These are phyloP conservation scores for Cladosporium sp. DNA, from an alignment of 2,329 filamentous ascomycete species.

Conservation along the genomic window DNA sequence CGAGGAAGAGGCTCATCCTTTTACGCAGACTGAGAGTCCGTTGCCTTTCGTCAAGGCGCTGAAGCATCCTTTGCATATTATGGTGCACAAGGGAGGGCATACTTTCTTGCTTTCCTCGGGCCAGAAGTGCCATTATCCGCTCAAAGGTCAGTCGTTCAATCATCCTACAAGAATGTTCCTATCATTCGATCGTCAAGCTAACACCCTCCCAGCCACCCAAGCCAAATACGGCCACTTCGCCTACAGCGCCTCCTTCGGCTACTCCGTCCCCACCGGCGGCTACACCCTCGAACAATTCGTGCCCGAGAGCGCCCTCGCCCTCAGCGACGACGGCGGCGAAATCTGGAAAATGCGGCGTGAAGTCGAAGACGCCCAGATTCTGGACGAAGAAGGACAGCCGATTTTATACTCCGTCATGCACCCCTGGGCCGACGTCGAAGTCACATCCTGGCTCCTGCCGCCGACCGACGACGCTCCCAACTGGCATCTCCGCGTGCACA, in stretches of 20 bases:
- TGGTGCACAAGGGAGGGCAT: constrained; percentile 67
- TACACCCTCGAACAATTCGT: constrained; percentile 77
- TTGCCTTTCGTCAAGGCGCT: constrained; percentile 63
- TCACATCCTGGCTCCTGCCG: constrained; percentile 66
- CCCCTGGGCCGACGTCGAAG: constrained; percentile 67
- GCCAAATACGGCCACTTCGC: constrained; percentile 80
- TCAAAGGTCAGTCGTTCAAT: constrained; percentile 51
- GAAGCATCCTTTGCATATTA: constrained; percentile 71
- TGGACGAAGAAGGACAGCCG: constrained; percentile 55
- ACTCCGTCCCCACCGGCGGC: constrained; percentile 73
- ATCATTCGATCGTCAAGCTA: background rate
- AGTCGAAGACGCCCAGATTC: constrained; percentile 64
- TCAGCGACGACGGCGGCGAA: constrained; percentile 76
- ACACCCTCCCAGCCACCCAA: constrained; percentile 59
- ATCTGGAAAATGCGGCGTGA: constrained; percentile 75
- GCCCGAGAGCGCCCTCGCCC: constrained; percentile 71
- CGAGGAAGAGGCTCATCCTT: constrained; percentile 57
- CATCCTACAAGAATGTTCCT: background rate
- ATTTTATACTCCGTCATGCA: constrained; percentile 70
- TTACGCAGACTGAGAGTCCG: constrained; percentile 50
- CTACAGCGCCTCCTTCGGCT: constrained; percentile 74
- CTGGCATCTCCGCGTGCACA: constrained; percentile 70
- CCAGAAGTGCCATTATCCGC: constrained; percentile 78
- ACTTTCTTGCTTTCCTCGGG: constrained; percentile 74
- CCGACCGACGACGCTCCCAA: constrained; percentile 59